Conservation (phyloP, 2,329 filamentous ascomycete species). For the Neofusicoccum ribis region DNA sequence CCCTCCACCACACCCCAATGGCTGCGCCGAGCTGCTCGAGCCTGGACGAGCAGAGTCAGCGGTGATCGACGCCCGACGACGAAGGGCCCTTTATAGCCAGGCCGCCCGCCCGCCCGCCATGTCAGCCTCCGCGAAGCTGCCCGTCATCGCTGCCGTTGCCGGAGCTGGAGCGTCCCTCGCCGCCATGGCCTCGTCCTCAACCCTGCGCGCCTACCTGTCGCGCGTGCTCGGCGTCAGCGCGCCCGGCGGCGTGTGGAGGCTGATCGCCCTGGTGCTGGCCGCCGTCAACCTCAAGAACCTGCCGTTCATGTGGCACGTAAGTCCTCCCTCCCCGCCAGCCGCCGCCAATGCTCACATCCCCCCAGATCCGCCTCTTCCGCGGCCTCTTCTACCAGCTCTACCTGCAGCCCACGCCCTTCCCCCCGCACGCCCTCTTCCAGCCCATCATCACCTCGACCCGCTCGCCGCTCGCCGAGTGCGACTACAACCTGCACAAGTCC, state of each 20-base stretch:
- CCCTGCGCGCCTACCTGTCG: slow-evolving; percentile 25
- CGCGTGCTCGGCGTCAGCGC: slow-evolving; percentile 32
- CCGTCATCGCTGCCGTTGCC: slow-evolving; percentile 1
- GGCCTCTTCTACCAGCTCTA: slow-evolving; percentile 50
- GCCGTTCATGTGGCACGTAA: slow-evolving; percentile 74
- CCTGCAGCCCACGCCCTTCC: slow-evolving; percentile 43
- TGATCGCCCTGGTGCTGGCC: slow-evolving; percentile 35
- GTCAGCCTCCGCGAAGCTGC: neutral
- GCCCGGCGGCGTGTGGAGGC: slow-evolving; percentile 37
- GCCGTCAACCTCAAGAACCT: slow-evolving; percentile 70
- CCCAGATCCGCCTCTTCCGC: slow-evolving; percentile 48
- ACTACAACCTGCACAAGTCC: slow-evolving; percentile 83
- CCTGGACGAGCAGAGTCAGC: neutral
- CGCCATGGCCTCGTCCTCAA: slow-evolving; percentile 29
- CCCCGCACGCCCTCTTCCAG: slow-evolving; percentile 68
- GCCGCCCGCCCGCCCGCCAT: neutral
- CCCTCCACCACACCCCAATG: neutral
- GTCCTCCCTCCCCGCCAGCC: slow-evolving; percentile 29
- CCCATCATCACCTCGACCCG: slow-evolving; percentile 67
- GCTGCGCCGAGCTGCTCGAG: too few relatives aligned
- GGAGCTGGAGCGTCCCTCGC: slow-evolving; percentile 22
- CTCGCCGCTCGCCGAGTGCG: slow-evolving; percentile 73
- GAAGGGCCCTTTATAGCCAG: neutral
- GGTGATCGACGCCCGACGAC: too few relatives aligned
- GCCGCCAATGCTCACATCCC: neutral